Evolutionary conservation across 352 stramenopile species (phyloP), one percentile per base, ranked within the genome.

Genomic region (Globisporangium rhizosaccharum): DNA sequence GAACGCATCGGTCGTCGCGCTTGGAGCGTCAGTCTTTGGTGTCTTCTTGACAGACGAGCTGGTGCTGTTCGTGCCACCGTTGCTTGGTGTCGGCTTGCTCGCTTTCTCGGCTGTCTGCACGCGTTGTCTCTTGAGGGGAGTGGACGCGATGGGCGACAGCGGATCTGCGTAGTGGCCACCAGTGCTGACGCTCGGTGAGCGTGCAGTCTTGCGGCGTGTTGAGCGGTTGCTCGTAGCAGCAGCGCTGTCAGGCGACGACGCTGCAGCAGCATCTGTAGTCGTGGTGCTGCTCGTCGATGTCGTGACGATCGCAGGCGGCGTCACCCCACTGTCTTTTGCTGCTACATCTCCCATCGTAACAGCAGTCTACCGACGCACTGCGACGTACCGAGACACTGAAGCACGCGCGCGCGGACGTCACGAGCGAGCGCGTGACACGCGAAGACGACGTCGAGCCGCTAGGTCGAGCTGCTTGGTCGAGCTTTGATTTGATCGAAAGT

Each of bases 81-180:
- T 0, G 66, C 39, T 89, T 18, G 58, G 56, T 3, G 70, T 71
- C 39, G 76, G 79, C 53, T 56, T 66, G 85, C 71, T 65, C 66
- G 65, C 60, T 30, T 63, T 39, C 33, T 39, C 33, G 8, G 33
- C 33, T 39, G 33, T 39, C 60, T 46, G 76, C 33, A 73, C 76
- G 51, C 73, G 80, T 53, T 81, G 80, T 9, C 77, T 72, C 75
- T 94, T 92, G 67, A 94, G 75, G 23, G 85, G 85, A 54, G 85
- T 92, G 11, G 85, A 94, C 37, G 85, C 82, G 58, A 94, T 94
- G 37, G 85, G 85, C 23, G 85, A 94, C 49, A 78, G 67, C 28
- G 81, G 82, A 62, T 94, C 82, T 1, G 81, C 82, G 51, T 94
- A 94, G 68, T 90, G 73, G 4, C 84, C 84, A 20, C 49, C 60